Percentiles rank a stretch among this genome's conserved stretches.
Evolutionary conservation across 1,284 basidiomycete species (phyloP).

Genomic region (Sutorius eximius): DNA sequence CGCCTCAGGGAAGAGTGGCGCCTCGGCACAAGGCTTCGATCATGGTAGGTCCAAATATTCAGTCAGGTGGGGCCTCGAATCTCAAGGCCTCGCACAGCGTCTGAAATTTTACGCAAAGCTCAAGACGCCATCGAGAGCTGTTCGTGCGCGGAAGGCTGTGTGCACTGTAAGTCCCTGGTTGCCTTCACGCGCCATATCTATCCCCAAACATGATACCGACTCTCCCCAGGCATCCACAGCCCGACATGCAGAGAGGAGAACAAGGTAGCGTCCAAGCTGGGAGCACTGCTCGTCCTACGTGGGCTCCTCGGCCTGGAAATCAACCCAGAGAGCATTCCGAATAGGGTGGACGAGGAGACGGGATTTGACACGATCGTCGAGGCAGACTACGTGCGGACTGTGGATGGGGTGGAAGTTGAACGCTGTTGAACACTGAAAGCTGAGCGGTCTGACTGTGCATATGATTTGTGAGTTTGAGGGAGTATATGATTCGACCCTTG

Average conservation of each 20-base stretch:
- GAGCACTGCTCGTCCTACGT: conserved; percentile 68
- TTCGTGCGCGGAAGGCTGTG: conserved; percentile 71
- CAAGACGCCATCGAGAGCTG: conserved; percentile 66
- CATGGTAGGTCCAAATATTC: conserved; percentile 49
- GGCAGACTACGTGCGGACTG: conserved; percentile 48
- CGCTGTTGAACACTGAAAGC: conserved; percentile 41
- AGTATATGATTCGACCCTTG: background rate
- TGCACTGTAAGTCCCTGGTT: conserved; percentile 54
- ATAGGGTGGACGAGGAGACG: conserved; percentile 23
- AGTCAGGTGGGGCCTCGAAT: background rate
- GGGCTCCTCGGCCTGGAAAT: conserved; percentile 59
- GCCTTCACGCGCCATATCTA: background rate
- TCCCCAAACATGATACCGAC: too few relatives aligned
- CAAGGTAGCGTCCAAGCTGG: conserved; percentile 66
- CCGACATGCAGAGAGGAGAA: conserved; percentile 62
- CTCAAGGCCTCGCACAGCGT: conserved; percentile 2
- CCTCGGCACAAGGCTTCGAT: conserved; percentile 82
- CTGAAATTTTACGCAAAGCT: conserved; percentile 62
- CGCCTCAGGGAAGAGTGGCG: conserved; percentile 64
- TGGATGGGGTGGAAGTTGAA: conserved; percentile 25
- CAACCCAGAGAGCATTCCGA: conserved; percentile 46
- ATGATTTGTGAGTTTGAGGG: background rate
- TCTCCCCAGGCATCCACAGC: too few relatives aligned
- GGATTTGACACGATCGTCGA: conserved; percentile 54
- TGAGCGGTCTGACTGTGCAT: conserved; percentile 3